A percentile compares a stretch with the other conserved stretches of the same genome.
Conservation (phyloP, 2,329 filamentous ascomycete genomes). For the Microsporum audouinii region DNA sequence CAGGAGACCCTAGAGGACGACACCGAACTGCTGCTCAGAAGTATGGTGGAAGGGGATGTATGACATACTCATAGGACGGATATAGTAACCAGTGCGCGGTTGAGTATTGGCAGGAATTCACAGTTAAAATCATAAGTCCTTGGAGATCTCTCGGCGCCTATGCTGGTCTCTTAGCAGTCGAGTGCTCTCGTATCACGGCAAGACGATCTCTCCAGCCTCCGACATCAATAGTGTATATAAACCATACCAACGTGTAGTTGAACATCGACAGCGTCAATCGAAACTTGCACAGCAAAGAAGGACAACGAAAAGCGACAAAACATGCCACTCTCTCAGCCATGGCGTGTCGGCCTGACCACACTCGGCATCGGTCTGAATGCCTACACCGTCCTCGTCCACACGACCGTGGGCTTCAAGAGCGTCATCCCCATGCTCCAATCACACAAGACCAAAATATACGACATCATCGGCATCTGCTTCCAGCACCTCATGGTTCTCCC, state of each 20-base stretch:
- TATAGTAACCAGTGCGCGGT: neutral
- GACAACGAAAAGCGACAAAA: neutral
- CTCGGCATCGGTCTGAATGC: neutral
- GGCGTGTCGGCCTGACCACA: neutral
- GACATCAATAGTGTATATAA: neutral
- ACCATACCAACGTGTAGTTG: neutral
- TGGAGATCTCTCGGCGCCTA: too few species aligned
- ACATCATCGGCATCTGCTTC: slow-evolving; percentile 2
- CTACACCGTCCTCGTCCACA: neutral
- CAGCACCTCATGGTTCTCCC: neutral
- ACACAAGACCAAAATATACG: neutral
- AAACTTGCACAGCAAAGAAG: too few species aligned
- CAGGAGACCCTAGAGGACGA: neutral
- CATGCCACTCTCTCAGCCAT: neutral
- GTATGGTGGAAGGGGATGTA: neutral
- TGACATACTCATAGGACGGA: neutral
- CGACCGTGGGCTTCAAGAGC: neutral
- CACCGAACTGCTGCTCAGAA: neutral
- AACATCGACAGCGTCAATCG: neutral
- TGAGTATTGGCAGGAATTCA: neutral
- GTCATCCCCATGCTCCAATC: neutral
- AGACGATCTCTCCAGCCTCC: neutral
- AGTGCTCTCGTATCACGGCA: neutral
- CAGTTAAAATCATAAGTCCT: neutral
- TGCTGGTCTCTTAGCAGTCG: too few species aligned